Evolutionary conservation across 148 eudicot species (phyloP).

Genomic region (Rhododendron molle): DNA sequence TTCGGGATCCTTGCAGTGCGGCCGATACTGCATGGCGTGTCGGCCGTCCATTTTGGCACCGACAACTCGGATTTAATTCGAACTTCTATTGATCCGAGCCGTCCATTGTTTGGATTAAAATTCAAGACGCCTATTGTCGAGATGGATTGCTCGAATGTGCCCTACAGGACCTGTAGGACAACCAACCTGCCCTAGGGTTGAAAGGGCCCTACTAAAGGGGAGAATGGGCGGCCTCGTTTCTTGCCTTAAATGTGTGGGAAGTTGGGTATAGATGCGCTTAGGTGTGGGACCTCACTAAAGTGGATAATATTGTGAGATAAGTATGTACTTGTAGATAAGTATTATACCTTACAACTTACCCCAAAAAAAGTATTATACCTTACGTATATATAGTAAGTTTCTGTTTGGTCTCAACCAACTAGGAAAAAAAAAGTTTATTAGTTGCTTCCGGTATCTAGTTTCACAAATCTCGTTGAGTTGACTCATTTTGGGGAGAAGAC

Average conservation of each 20-base stretch:
- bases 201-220: background rate
- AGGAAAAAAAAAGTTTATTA: background rate
- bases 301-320: background rate
- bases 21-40: too few relatives aligned
- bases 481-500: background rate
- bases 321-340: background rate
- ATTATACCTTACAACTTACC: background rate
- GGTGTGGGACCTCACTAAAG: background rate
- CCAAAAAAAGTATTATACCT: background rate
- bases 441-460: background rate
- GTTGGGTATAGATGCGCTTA: background rate
- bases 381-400: background rate
- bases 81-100: too few relatives aligned
- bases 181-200: too few relatives aligned
- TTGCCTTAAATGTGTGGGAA: background rate
- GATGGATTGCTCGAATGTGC: too few relatives aligned
- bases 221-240: background rate
- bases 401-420: background rate
- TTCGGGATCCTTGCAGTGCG: too few relatives aligned
- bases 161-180: too few relatives aligned
- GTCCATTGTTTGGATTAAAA: too few relatives aligned
- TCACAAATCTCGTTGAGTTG: background rate
- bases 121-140: too few relatives aligned
- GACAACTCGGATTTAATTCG: too few relatives aligned
- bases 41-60: too few relatives aligned